Conservation (phyloP, 208 protist species). For the Phytomonas sp. region DNA sequence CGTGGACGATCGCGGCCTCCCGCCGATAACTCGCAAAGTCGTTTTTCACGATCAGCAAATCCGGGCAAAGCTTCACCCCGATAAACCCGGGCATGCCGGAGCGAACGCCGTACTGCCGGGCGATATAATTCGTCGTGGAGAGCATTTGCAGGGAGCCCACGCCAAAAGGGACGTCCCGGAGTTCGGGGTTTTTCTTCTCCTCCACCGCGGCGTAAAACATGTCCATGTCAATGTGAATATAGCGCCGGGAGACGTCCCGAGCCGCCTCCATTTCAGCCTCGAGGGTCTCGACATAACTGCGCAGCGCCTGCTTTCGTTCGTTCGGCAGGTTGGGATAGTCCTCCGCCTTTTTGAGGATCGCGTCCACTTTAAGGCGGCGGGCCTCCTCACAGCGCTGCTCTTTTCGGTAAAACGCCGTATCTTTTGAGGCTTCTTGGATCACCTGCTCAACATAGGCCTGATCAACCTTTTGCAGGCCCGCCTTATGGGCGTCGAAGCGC, state of each 20-base stretch:
- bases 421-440: slow-evolving; percentile 68
- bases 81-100: slow-evolving; percentile 95
- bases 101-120: slow-evolving; percentile 92
- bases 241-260: slow-evolving; percentile 54
- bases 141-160: slow-evolving; percentile 92
- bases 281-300: slow-evolving; percentile 35
- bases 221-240: slow-evolving; percentile 90
- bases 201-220: slow-evolving; percentile 92
- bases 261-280: slow-evolving; percentile 57
- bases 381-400: slow-evolving; percentile 57
- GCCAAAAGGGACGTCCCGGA: slow-evolving; percentile 88
- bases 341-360: slow-evolving; percentile 45
- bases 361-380: slow-evolving; percentile 40
- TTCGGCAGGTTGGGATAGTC: slow-evolving; percentile 33
- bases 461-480: slow-evolving; percentile 71
- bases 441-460: slow-evolving; percentile 75
- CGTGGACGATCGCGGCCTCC: slow-evolving; percentile 55
- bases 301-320: slow-evolving; percentile 31
- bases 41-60: slow-evolving; percentile 78
- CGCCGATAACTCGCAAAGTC: slow-evolving; percentile 76
- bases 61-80: slow-evolving; percentile 80
- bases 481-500: slow-evolving; percentile 69
- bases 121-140: slow-evolving; percentile 94
- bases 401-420: slow-evolving; percentile 70
- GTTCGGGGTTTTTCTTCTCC: slow-evolving; percentile 86